phyloP scores from a whole-genome alignment of 2,329 filamentous ascomycete genomes.

The Aciculosporium take region DNA sequence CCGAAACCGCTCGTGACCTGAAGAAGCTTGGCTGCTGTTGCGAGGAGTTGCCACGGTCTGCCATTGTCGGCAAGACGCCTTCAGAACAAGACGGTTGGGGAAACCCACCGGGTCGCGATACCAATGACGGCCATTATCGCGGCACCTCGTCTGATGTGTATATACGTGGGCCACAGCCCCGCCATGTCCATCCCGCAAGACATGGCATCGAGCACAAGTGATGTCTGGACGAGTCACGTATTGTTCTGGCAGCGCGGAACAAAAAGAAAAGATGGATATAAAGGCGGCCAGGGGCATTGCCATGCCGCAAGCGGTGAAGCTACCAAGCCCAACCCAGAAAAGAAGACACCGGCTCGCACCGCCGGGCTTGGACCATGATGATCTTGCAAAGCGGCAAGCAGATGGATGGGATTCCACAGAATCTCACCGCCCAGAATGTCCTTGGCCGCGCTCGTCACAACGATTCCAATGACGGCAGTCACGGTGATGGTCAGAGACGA shows the following conservation, averaged over 20 bases:
- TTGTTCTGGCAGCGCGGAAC: neutral
- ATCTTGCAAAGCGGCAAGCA: slow-evolving; percentile 14
- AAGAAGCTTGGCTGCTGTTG: slow-evolving; percentile 14
- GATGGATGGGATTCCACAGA: slow-evolving; percentile 14
- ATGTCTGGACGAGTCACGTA: slow-evolving; percentile 6
- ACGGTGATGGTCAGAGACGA: slow-evolving; percentile 14
- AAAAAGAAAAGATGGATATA: neutral
- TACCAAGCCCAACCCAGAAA: slow-evolving; percentile 13
- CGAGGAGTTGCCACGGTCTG: slow-evolving; percentile 17
- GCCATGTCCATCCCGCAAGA: slow-evolving; percentile 41
- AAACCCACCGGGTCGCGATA: slow-evolving; percentile 15
- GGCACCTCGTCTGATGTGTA: slow-evolving; percentile 41
- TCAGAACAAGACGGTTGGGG: neutral
- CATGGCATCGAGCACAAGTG: slow-evolving; percentile 30
- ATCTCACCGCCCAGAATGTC: slow-evolving; percentile 12
- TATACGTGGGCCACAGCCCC: slow-evolving; percentile 34
- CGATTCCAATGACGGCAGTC: slow-evolving; percentile 15
- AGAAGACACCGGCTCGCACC: slow-evolving; percentile 14
- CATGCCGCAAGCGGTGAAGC: slow-evolving; percentile 15
- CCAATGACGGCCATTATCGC: slow-evolving; percentile 31
- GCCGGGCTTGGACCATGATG: slow-evolving; percentile 13
- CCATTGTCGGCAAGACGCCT: neutral
- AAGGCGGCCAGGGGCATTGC: neutral
- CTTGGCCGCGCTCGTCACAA: slow-evolving; percentile 13
- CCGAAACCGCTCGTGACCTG: slow-evolving; percentile 14